These are phyloP conservation scores for Candida lessepsii DNA, from an alignment of 805 yeast species.

Conservation along the genomic window DNA sequence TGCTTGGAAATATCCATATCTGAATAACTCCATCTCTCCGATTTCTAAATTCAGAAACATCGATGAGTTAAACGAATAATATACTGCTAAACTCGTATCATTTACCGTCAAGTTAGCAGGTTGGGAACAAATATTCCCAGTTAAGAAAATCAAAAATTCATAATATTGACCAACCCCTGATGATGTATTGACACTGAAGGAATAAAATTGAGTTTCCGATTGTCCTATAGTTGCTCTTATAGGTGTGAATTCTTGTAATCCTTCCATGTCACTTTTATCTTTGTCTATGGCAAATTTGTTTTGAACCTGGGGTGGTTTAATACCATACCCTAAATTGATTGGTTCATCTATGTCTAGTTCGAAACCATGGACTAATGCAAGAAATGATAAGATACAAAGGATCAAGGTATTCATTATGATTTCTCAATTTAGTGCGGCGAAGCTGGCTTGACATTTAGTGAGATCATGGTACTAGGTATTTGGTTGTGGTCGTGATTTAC, in stretches of 20 bases:
- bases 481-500: too few relatives aligned
- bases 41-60: conserved; percentile 30
- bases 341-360: conserved; percentile 19
- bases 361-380: neutral
- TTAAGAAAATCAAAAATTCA: conserved; percentile 47
- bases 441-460: too few relatives aligned
- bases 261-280: conserved; percentile 19
- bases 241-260: conserved; percentile 38
- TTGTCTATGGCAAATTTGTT: neutral
- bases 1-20: conserved; percentile 40
- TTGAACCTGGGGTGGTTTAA: conserved; percentile 6
- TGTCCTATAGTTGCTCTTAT: conserved; percentile 33
- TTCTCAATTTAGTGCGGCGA: neutral
- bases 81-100: conserved; percentile 32
- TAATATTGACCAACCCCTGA: conserved; percentile 46
- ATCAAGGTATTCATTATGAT: neutral
- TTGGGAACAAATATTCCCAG: conserved; percentile 50
- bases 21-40: conserved; percentile 29
- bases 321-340: conserved; percentile 6
- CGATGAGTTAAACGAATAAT: conserved; percentile 37
- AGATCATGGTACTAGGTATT: too few relatives aligned
- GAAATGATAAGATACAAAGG: neutral
- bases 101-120: conserved; percentile 25
- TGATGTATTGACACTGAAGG: conserved; percentile 44
- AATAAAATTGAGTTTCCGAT: conserved; percentile 40